Conservation (phyloP, 2,329 filamentous ascomycete species). For the Camillea tinctor region DNA sequence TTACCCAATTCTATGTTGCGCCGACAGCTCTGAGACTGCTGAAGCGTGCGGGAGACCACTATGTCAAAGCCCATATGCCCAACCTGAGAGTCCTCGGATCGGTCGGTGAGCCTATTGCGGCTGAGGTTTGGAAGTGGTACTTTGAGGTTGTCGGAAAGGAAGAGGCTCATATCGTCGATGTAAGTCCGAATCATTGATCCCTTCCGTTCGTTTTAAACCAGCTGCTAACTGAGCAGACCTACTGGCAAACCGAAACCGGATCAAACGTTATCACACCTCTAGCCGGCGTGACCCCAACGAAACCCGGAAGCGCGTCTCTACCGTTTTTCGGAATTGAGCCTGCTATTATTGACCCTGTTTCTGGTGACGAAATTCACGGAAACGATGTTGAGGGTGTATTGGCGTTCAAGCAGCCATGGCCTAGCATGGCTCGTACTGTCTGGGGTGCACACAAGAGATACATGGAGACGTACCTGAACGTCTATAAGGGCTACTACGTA, state of each 20-base stretch:
- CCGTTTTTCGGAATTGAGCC: conserved; percentile 99
- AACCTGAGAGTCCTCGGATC: conserved; percentile 87
- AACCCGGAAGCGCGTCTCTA: conserved; percentile 91
- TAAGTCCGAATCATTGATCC: conserved; percentile 50
- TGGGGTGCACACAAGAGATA: conserved; percentile 98
- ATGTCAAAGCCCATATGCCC: conserved; percentile 87
- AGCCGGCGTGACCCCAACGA: conserved; percentile 90
- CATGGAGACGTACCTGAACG: conserved; percentile 97
- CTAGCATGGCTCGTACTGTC: conserved; percentile 96
- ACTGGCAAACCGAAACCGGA: conserved; percentile 99
- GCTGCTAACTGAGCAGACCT: conserved; percentile 62
- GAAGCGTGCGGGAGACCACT: conserved; percentile 92
- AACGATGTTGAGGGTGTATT: conserved; percentile 98
- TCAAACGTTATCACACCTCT: conserved; percentile 94
- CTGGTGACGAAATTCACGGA: conserved; percentile 86
- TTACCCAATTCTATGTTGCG: conserved; percentile 98
- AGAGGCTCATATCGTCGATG: conserved; percentile 89
- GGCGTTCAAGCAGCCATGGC: conserved; percentile 97
- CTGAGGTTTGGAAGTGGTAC: conserved; percentile 99
- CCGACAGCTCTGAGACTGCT: conserved; percentile 89
- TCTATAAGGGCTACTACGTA: conserved; percentile 98
- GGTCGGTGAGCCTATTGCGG: conserved; percentile 95
- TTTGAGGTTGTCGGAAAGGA: conserved; percentile 92
- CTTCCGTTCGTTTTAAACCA: conserved; percentile 5
- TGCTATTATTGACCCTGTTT: conserved; percentile 94